Conservation (phyloP, 805 yeast genomes). For the Candida morakotiae region DNA sequence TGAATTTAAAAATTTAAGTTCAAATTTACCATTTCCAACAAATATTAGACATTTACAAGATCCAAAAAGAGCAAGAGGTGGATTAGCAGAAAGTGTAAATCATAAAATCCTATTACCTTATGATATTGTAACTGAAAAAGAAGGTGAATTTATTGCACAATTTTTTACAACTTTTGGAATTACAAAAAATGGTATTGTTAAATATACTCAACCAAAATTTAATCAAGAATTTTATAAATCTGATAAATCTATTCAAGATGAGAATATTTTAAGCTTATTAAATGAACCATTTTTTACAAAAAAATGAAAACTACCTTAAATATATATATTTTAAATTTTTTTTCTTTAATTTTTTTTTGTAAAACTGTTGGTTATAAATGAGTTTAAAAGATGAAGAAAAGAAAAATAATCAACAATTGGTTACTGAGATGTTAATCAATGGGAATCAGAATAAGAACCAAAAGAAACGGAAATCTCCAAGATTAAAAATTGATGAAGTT, state of each 20-base stretch:
- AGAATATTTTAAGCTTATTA: constrained; percentile 43
- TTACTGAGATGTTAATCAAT: neutral
- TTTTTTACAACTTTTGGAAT: constrained; percentile 71
- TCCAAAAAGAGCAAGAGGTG: constrained; percentile 68
- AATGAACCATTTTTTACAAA: constrained; percentile 47
- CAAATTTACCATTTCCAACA: constrained; percentile 58
- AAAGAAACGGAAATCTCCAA: constrained; percentile 1
- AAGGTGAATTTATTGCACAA: constrained; percentile 65
- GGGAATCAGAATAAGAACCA: neutral
- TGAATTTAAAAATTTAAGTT: constrained; percentile 63
- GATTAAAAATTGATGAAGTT: neutral
- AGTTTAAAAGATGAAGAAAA: neutral
- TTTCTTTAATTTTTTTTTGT: neutral
- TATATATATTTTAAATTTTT: neutral
- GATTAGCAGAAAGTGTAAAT: constrained; percentile 66
- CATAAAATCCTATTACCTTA: constrained; percentile 66
- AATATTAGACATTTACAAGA: constrained; percentile 62
- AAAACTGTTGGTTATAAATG: no score
- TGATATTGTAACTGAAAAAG: constrained; percentile 65
- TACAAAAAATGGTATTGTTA: constrained; percentile 68
- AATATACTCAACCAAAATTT: constrained; percentile 55
- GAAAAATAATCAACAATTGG: neutral
- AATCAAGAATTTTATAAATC: constrained; percentile 46
- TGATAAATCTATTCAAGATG: constrained; percentile 53
- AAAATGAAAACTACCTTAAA: constrained; percentile 27